Evolutionary conservation across 768 basidiomycete genomes (phyloP).

Genomic region (Scleroderma bovista): DNA sequence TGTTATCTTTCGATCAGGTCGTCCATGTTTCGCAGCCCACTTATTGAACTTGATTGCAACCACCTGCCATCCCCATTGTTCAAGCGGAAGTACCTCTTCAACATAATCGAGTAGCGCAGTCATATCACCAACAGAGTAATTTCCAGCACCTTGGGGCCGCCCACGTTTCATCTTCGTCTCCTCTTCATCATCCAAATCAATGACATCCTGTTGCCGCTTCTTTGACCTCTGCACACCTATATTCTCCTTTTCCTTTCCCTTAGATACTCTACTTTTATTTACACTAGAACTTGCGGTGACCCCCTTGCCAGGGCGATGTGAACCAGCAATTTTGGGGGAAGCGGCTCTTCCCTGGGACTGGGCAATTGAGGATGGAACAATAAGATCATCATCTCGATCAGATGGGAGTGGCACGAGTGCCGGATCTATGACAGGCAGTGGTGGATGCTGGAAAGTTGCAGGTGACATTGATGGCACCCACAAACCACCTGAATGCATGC

Average conservation of each 20-base stretch:
- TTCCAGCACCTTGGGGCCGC: background rate
- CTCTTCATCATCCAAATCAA: background rate
- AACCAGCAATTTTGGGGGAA: background rate
- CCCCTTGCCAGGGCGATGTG: background rate
- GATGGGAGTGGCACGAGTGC: background rate
- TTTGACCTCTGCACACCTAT: background rate
- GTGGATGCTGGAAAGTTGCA: background rate
- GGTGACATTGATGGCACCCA: background rate
- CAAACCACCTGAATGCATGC: too few species aligned
- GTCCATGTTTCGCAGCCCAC: background rate
- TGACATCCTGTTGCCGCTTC: background rate
- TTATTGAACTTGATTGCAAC: background rate
- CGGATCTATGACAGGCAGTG: background rate
- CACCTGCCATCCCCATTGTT: conserved; percentile 2
- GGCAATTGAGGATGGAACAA: background rate
- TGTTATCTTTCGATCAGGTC: background rate
- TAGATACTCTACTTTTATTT: background rate
- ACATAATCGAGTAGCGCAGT: background rate
- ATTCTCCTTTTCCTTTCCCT: conserved; percentile 3
- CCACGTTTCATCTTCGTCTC: background rate
- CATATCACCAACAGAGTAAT: background rate
- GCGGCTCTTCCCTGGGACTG: background rate
- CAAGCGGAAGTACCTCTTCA: background rate
- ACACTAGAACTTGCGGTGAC: background rate
- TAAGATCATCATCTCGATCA: background rate